A percentile compares a stretch with the other conserved stretches of the same genome.
phyloP scores from a whole-genome alignment of 768 basidiomycete genomes.

The Lactifluus piperatus region DNA sequence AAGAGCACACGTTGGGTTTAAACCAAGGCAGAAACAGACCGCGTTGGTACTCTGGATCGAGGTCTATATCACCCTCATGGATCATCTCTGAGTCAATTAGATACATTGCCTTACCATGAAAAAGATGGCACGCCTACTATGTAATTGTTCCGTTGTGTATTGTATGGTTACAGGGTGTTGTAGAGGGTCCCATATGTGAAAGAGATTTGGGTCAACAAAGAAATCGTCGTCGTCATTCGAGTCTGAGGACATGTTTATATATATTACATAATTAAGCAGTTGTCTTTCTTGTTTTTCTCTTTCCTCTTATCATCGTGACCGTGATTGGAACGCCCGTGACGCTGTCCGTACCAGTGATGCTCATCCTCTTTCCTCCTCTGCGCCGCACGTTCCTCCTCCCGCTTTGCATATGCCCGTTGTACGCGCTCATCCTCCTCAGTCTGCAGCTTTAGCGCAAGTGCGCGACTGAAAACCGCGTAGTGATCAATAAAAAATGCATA shows the following conservation, averaged over 20 bases:
- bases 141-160: slow-evolving; percentile 22
- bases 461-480: slow-evolving; percentile 35
- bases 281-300: background rate
- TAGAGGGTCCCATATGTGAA: slow-evolving; percentile 22
- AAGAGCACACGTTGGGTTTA: background rate
- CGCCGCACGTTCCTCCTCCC: slow-evolving; percentile 29
- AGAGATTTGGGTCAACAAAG: slow-evolving; percentile 8
- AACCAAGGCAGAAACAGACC: slow-evolving; percentile 33
- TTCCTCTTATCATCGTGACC: slow-evolving; percentile 5
- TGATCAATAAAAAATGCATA: background rate
- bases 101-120: too few relatives aligned
- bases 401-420: slow-evolving; percentile 29
- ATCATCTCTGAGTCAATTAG: slow-evolving; percentile 39
- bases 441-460: slow-evolving; percentile 70
- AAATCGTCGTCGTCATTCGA: slow-evolving; percentile 8
- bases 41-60: slow-evolving; percentile 66
- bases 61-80: slow-evolving; percentile 59
- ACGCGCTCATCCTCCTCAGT: slow-evolving; percentile 61
- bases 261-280: slow-evolving; percentile 18
- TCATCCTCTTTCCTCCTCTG: slow-evolving; percentile 19
- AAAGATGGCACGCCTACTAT: slow-evolving; percentile 18
- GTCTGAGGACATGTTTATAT: background rate
- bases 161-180: slow-evolving; percentile 17
- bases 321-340: background rate
- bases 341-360: background rate